A percentile compares a stretch with the other conserved stretches of the same genome.
Evolutionary conservation across 345 rosid genomes (phyloP).

Genomic region (Brassica rapa): DNA sequence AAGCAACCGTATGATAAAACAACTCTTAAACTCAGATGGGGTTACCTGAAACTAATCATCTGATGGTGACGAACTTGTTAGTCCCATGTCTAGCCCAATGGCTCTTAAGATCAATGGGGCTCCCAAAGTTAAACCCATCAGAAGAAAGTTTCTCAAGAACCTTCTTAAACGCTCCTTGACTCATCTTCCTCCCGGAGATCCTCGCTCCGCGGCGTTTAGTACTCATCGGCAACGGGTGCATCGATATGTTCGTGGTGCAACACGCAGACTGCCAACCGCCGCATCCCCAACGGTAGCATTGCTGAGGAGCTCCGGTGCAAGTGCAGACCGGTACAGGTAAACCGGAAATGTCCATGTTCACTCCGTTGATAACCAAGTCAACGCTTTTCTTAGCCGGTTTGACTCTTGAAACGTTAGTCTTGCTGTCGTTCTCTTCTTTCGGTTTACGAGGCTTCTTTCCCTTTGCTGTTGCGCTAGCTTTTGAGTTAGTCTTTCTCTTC

Average conservation of each 20-base stretch:
- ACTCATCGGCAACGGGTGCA: slow-evolving; percentile 96
- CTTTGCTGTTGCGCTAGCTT: slow-evolving; percentile 39
- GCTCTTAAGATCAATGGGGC: slow-evolving; percentile 85
- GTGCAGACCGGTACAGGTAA: slow-evolving; percentile 92
- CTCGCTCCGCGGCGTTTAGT: slow-evolving; percentile 94
- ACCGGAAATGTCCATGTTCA: slow-evolving; percentile 82
- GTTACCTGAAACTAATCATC: slow-evolving; percentile 51
- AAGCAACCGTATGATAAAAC: slow-evolving; percentile 24
- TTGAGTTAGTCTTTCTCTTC: slow-evolving; percentile 56
- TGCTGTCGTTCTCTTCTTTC: slow-evolving; percentile 51
- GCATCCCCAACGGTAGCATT: slow-evolving; percentile 98
- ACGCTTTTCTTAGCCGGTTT: slow-evolving; percentile 85
- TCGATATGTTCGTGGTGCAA: slow-evolving; percentile 88
- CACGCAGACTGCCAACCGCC: slow-evolving; percentile 99
- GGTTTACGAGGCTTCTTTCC: slow-evolving; percentile 81
- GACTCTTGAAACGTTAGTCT: slow-evolving; percentile 45
- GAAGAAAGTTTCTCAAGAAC: slow-evolving; percentile 93
- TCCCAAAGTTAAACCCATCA: slow-evolving; percentile 83
- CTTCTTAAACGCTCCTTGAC: slow-evolving; percentile 96
- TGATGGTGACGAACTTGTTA: slow-evolving; percentile 97
- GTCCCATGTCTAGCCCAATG: slow-evolving; percentile 99
- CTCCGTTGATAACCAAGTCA: slow-evolving; percentile 81
- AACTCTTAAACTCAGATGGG: not conserved
- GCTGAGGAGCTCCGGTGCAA: slow-evolving; percentile 93
- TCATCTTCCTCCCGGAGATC: slow-evolving; percentile 98